phyloP scores from a whole-genome alignment of 2,329 filamentous ascomycete species.

The Mollisiaceae sp. region DNA sequence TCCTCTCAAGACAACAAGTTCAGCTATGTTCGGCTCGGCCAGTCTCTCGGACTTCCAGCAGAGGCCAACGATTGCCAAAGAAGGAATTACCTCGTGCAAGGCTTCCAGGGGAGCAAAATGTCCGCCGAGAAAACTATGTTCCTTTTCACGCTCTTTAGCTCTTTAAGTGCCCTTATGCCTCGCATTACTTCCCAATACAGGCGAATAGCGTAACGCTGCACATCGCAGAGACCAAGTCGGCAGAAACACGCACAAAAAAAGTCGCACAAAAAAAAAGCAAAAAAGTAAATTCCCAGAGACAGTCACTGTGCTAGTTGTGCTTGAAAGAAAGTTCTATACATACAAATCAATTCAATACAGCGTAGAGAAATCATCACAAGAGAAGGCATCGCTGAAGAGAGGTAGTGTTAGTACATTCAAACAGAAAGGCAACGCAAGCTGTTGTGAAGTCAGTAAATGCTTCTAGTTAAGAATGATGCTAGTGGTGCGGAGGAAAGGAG shows the following conservation, averaged over 20 bases:
- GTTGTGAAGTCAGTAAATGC: background rate
- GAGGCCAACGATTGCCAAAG: background rate
- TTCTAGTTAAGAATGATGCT: background rate
- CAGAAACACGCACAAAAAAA: background rate
- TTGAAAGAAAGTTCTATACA: background rate
- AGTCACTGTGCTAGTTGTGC: background rate
- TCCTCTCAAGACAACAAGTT: background rate
- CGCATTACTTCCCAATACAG: background rate
- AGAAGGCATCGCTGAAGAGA: background rate
- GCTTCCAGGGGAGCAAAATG: too few species aligned
- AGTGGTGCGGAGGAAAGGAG: background rate
- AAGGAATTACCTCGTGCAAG: too few species aligned
- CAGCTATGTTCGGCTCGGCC: too few species aligned
- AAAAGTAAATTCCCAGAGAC: background rate
- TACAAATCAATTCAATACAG: background rate
- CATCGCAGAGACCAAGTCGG: background rate
- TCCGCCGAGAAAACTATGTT: too few species aligned
- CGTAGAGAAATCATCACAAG: background rate
- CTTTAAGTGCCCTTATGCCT: background rate
- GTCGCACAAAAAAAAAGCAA: background rate
- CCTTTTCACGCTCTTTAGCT: background rate
- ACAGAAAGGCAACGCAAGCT: background rate
- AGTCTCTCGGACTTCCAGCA: background rate
- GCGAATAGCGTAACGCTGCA: slow-evolving; percentile 2
- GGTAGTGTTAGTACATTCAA: background rate